Evolutionary conservation across 768 basidiomycete species (phyloP), one percentile per base, ranked within the genome.

Genomic region (Rhizopogon vulgaris): DNA sequence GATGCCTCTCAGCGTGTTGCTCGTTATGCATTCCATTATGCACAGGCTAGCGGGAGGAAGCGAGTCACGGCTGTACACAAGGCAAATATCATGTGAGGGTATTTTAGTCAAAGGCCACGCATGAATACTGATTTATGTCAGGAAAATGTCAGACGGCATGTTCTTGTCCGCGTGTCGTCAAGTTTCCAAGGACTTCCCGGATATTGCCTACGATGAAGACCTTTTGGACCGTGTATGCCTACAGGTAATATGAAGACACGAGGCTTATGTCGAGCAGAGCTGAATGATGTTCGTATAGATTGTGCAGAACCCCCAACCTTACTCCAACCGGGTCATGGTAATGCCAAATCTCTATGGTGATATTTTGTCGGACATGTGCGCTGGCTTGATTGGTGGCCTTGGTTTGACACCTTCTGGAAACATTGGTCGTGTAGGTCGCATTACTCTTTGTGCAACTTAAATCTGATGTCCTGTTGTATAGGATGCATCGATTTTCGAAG

Each of bases 71-170:
- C 96, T 38, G 96, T 99, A 25, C 96, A 99, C 78, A 99, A 99
- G 75, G 96, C 96, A 22, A 96, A 95, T 67, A 97, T 99, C 77
- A 98, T 98, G 95, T 94, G 57, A 53, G 87, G 17, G 22, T 24
- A 32, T 15, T 40, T 52, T 46, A 32, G 48, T 22, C 9, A 30
- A 49, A 5, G 43, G 38, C 18, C 30, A 37, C 27, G 32, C 32
- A 52, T 46, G 52, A 30, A 49, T 60, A 56, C 38, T 64, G 8
- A 63, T 48, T 47, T 47, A 43, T 17, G 48, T 27, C 64, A 96
- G 94, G 94, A 97, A 97, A 85, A 93, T 98, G 89, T 98, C 95
- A 17, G 96, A 99, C 69, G 96, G 96, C 55, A 96, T 98, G 94
- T 99, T 99, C 80, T 76, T 99, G 71, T 88, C 91, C 38, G 96